Conservation (phyloP, 2,329 filamentous ascomycete genomes). For the Magnaporthales sp. region DNA sequence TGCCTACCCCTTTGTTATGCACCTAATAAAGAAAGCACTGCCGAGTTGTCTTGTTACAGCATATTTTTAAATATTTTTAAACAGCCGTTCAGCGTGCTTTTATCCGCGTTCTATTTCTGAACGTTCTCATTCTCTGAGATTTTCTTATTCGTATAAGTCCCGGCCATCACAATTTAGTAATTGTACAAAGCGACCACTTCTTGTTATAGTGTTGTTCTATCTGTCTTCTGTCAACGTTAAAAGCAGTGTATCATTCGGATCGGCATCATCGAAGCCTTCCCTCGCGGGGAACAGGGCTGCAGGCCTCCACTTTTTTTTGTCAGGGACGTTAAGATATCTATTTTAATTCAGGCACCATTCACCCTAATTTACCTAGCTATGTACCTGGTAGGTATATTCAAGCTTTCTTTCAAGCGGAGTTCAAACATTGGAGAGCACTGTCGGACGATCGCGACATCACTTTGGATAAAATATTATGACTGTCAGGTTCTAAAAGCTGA, state of each 20-base stretch:
- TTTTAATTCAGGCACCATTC: not conserved
- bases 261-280: not conserved
- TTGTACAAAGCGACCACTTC: not conserved
- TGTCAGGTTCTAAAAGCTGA: not conserved
- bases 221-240: not conserved
- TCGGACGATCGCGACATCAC: not conserved
- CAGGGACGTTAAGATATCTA: not conserved
- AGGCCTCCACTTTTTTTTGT: not conserved
- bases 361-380: not conserved
- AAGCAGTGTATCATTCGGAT: not conserved
- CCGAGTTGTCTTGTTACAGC: not conserved
- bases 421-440: not conserved
- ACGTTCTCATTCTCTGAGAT: not conserved
- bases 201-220: not conserved
- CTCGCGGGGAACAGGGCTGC: not conserved
- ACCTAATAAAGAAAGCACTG: no score
- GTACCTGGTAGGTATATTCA: no score
- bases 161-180: not conserved
- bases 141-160: not conserved
- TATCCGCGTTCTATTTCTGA: not conserved
- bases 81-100: not conserved
- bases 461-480: no score
- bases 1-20: no score
- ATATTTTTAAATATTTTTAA: no score
- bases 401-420: not conserved